These are phyloP conservation scores for Clausena lansium DNA, from an alignment of 345 rosid genomes.

Conservation along the genomic window DNA sequence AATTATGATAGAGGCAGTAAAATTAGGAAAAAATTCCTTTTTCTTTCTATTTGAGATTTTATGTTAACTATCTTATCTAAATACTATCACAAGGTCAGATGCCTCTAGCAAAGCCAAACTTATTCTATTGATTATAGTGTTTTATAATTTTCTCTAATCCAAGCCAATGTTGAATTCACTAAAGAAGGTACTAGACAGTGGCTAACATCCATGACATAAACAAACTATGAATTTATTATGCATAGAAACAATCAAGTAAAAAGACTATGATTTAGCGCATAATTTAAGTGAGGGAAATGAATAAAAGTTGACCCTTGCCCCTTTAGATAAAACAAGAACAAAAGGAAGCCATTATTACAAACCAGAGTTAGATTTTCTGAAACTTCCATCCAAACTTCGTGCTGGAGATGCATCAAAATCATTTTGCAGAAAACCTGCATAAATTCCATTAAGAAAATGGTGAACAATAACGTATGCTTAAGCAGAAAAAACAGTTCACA, in stretches of 20 bases:
- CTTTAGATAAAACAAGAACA: background rate
- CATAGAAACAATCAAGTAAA: background rate
- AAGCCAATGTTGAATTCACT: background rate
- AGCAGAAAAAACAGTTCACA: background rate
- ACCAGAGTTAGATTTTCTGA: slow-evolving; percentile 48
- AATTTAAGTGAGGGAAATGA: background rate
- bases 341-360: slow-evolving; percentile 16
- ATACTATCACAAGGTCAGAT: no score
- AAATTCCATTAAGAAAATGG: background rate
- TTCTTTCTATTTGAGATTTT: background rate
- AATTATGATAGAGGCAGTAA: background rate
- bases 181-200: background rate
- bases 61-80: background rate
- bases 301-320: background rate
- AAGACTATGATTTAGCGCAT: background rate
- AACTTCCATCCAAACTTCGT: slow-evolving; percentile 43
- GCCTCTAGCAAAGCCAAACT: background rate
- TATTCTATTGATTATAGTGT: background rate
- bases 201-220: background rate
- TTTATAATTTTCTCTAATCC: background rate
- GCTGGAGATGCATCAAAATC: slow-evolving; percentile 32
- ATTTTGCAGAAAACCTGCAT: slow-evolving; percentile 26
- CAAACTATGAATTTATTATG: background rate
- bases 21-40: background rate
- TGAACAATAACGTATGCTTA: no score